Evolutionary conservation across 768 basidiomycete genomes (phyloP).

Genomic region (Tylopilus sp.): DNA sequence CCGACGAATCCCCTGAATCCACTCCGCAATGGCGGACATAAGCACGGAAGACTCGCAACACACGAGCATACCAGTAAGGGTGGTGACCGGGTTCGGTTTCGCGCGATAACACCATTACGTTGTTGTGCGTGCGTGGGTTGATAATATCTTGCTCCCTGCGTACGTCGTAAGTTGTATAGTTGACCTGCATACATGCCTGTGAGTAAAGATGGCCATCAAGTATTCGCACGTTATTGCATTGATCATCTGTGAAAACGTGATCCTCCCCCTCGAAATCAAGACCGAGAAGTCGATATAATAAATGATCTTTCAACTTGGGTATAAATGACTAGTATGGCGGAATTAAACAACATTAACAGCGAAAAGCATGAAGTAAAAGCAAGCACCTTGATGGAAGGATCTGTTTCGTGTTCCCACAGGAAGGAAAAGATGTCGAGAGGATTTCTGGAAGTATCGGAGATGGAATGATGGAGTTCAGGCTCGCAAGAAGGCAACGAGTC

Average conservation of each 20-base stretch:
- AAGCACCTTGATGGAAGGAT: conserved; percentile 11
- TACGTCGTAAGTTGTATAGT: conserved; percentile 34
- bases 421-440: not conserved
- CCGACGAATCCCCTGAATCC: not conserved
- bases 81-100: conserved; percentile 12
- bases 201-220: conserved; percentile 18
- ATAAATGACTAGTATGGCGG: conserved; percentile 10
- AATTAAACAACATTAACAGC: not conserved
- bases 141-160: conserved; percentile 22
- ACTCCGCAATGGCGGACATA: conserved; percentile 16
- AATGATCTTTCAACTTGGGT: conserved; percentile 11
- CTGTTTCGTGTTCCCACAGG: not conserved
- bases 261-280: conserved; percentile 4
- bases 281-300: conserved; percentile 7
- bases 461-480: conserved; percentile 7
- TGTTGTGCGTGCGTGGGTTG: conserved; percentile 3
- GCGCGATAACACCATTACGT: conserved; percentile 24
- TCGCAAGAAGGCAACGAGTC: not conserved
- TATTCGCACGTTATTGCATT: conserved; percentile 13
- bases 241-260: conserved; percentile 1
- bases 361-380: not conserved
- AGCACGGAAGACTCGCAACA: conserved; percentile 30
- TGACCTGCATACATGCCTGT: conserved; percentile 21
- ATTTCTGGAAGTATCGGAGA: not conserved
- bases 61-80: conserved; percentile 32